Conservation (phyloP, 352 stramenopile genomes). For the Globisporangium mamillatum region DNA sequence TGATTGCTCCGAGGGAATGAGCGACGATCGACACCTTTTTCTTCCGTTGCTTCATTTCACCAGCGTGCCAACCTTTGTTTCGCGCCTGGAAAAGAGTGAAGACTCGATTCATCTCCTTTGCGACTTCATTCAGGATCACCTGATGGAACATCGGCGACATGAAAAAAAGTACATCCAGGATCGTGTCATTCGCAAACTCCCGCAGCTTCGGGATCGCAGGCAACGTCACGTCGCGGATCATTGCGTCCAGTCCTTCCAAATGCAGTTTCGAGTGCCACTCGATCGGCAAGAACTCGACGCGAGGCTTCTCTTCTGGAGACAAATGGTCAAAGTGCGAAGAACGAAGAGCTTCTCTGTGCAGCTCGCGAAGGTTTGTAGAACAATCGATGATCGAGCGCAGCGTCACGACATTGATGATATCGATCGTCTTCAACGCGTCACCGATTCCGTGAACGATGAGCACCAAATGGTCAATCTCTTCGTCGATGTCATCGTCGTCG, state of each 20-base stretch:
- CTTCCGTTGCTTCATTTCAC: conserved; percentile 24
- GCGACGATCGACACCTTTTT: conserved; percentile 87
- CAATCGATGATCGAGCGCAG: conserved; percentile 84
- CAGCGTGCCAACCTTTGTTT: conserved; percentile 40
- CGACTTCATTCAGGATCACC: conserved; percentile 90
- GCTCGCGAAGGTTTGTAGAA: conserved; percentile 53
- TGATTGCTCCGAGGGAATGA: conserved; percentile 89
- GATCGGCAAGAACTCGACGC: conserved; percentile 79
- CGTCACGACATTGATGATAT: conserved; percentile 83
- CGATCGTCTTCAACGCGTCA: conserved; percentile 84
- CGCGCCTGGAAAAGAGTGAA: conserved; percentile 70
- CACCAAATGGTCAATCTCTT: conserved; percentile 82
- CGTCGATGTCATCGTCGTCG: conserved; percentile 72
- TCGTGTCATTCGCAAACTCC: conserved; percentile 91
- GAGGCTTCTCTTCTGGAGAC: conserved; percentile 29
- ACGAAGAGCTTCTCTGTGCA: conserved; percentile 63
- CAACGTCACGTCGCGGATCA: conserved; percentile 73
- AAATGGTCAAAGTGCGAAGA: conserved; percentile 71
- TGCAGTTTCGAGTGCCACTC: conserved; percentile 88
- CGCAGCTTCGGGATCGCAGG: conserved; percentile 89
- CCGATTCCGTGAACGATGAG: conserved; percentile 89
- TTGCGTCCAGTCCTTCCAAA: conserved; percentile 63
- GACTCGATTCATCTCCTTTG: conserved; percentile 90
- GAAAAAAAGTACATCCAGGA: conserved; percentile 92
- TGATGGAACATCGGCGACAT: conserved; percentile 92